Evolutionary conservation across 2,329 filamentous ascomycete species (phyloP).

Genomic region (Fusarium haematococcum): DNA sequence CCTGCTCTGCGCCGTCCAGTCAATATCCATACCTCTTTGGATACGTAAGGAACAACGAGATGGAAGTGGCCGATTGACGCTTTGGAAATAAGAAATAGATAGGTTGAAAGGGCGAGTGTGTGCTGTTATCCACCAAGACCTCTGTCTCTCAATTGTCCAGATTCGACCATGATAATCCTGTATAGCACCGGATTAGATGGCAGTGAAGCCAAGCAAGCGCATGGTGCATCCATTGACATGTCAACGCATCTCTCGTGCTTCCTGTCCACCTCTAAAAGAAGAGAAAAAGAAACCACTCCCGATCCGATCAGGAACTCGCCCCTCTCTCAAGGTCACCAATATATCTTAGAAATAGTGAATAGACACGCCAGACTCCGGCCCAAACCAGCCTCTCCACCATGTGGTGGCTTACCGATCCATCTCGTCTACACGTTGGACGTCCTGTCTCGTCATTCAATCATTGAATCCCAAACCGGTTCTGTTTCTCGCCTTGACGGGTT

Average conservation of each 20-base stretch:
- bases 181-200: background rate
- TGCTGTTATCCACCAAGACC: conserved; percentile 12
- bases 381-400: conserved; percentile 8
- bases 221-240: conserved; percentile 6
- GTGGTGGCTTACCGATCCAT: conserved; percentile 16
- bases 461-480: background rate
- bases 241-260: background rate
- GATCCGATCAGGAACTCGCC: conserved; percentile 1
- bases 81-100: background rate
- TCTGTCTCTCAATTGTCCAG: conserved; percentile 7
- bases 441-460: conserved; percentile 3
- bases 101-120: conserved; percentile 3
- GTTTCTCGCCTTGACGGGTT: background rate
- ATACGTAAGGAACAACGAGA: background rate
- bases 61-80: background rate
- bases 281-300: background rate
- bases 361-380: conserved; percentile 23
- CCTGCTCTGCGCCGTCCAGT: background rate
- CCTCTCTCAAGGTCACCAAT: background rate
- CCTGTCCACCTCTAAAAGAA: background rate
- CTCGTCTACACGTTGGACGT: conserved; percentile 14
- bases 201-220: conserved; percentile 5
- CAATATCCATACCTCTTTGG: background rate
- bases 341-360: conserved; percentile 10
- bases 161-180: conserved; percentile 10